Evolutionary conservation across 257 asterid genomes (phyloP).

Genomic region (Cordia subcordata): DNA sequence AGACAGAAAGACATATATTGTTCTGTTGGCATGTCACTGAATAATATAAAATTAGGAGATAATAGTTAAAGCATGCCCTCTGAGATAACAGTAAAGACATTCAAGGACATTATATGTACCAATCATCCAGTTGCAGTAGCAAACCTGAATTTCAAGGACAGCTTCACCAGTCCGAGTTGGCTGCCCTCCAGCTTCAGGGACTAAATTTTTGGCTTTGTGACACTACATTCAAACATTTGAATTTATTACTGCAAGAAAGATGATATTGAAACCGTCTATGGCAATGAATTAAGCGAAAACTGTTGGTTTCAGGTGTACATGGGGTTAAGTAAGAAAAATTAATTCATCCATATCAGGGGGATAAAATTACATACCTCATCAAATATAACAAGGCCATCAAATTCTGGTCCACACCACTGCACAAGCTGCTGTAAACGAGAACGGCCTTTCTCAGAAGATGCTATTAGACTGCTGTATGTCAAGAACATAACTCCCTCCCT

Average conservation of each 20-base stretch:
- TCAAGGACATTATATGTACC: background rate
- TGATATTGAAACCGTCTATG: conserved; percentile 12
- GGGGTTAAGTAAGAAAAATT: background rate
- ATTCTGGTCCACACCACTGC: conserved; percentile 82
- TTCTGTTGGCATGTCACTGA: background rate
- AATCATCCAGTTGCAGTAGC: conserved; percentile 13
- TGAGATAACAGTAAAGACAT: background rate
- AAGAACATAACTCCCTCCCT: conserved; percentile 91
- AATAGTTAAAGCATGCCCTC: background rate
- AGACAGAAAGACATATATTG: no score
- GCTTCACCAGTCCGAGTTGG: conserved; percentile 98
- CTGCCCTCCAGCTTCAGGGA: conserved; percentile 96
- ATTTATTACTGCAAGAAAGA: conserved; percentile 10
- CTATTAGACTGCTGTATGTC: conserved; percentile 97
- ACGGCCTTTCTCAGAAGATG: conserved; percentile 98
- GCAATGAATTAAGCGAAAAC: background rate
- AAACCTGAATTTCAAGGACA: conserved; percentile 96
- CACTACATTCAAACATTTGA: conserved; percentile 45
- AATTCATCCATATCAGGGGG: background rate
- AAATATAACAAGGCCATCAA: conserved; percentile 83
- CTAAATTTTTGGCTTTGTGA: conserved; percentile 97
- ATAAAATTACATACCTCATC: conserved; percentile 63
- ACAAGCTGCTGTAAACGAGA: conserved; percentile 94
- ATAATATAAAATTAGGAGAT: background rate
- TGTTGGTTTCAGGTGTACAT: background rate